Evolutionary conservation across 495 filamentous ascomycete species (phyloP).

Genomic region (Penicillium paradoxum): DNA sequence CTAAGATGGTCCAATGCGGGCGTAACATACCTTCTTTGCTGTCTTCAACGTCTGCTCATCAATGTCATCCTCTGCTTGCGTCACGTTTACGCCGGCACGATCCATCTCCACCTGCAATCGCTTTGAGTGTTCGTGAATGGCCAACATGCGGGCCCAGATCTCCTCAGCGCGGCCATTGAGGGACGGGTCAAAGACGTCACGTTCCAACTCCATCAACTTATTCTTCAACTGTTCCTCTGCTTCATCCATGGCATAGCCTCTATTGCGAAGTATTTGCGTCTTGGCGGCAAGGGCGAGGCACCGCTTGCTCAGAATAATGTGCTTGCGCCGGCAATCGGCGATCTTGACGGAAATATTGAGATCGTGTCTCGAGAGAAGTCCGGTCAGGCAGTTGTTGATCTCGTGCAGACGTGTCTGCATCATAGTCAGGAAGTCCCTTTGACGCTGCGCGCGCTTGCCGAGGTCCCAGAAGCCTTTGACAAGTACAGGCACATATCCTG

Average conservation of each 20-base stretch:
- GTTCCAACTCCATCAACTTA: constrained; percentile 72
- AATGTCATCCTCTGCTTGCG: constrained; percentile 50
- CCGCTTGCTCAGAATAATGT: constrained; percentile 73
- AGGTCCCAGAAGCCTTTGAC: constrained; percentile 66
- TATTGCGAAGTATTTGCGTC: constrained; percentile 84
- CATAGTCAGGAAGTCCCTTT: constrained; percentile 64
- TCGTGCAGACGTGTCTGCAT: constrained; percentile 82
- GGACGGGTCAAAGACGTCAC: constrained; percentile 72
- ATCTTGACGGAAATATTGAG: constrained; percentile 74
- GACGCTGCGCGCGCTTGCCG: constrained; percentile 69
- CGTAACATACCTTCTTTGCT: constrained; percentile 70
- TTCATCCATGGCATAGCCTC: constrained; percentile 86
- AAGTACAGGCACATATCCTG: constrained; percentile 70
- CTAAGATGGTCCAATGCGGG: neutral
- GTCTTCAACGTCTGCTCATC: constrained; percentile 74
- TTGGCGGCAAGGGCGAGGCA: constrained; percentile 82
- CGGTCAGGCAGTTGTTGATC: constrained; percentile 79
- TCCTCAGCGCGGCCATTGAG: constrained; percentile 82
- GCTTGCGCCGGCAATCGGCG: constrained; percentile 73
- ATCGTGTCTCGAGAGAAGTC: constrained; percentile 75
- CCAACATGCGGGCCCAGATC: constrained; percentile 92
- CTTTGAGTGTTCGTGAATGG: constrained; percentile 73
- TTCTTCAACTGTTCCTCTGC: constrained; percentile 89
- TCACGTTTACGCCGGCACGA: constrained; percentile 51
- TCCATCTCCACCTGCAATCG: constrained; percentile 75